Conservation (phyloP, 345 rosid genomes). For the Rhodomyrtus tomentosa region DNA sequence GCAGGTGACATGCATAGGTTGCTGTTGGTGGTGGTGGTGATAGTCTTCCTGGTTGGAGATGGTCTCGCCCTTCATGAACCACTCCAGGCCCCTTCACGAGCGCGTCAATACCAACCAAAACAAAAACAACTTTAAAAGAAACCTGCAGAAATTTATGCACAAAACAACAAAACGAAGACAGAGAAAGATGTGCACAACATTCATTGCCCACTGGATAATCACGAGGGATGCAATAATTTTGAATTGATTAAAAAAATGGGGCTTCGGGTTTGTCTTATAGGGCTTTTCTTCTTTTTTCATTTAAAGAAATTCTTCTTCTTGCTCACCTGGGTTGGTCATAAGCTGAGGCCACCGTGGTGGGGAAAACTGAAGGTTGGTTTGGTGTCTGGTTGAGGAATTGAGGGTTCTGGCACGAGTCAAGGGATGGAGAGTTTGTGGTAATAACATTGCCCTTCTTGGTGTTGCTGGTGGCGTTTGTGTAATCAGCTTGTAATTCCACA, state of each 20-base stretch:
- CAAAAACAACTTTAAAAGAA: not conserved
- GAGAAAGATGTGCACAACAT: not conserved
- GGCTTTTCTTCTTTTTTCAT: not conserved
- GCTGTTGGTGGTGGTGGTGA: constrained; percentile 7
- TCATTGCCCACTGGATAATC: not conserved
- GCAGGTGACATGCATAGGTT: not conserved
- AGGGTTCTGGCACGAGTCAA: not conserved
- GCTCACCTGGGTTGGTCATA: constrained; percentile 49
- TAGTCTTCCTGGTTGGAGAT: constrained; percentile 30
- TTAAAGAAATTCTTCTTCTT: not conserved
- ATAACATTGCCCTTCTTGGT: constrained; percentile 9
- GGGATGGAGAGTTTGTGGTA: constrained; percentile 10
- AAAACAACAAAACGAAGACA: not conserved
- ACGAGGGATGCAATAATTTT: not conserved
- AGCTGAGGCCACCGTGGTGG: constrained; percentile 8
- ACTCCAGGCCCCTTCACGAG: constrained; percentile 58
- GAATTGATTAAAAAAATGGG: not conserved
- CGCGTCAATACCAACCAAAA: not conserved
- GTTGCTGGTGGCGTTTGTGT: constrained; percentile 4
- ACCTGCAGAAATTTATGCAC: not conserved
- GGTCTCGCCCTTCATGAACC: constrained; percentile 59
- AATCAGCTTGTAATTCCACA: constrained; percentile 47
- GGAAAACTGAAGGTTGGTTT: constrained; percentile 6
- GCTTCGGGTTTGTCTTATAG: not conserved
- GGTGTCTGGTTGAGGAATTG: not conserved